Base-by-base conservation (phyloP, 805 yeast genomes). In the Kodamaea jinghongensis region DNA sequence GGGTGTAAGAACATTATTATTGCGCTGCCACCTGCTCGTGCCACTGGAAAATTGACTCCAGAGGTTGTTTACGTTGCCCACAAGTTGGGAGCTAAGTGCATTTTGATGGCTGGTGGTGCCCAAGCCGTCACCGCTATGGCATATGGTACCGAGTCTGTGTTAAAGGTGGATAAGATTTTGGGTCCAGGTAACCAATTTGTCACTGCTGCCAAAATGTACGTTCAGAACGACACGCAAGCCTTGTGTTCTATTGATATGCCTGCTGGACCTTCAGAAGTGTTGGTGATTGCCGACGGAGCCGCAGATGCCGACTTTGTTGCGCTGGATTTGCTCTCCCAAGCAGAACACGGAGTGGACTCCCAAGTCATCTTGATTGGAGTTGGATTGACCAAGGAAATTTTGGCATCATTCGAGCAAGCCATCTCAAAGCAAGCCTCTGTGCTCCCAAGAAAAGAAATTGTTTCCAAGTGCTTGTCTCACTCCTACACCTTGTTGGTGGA, bases 111-210 rank as follows among this genome's bases (percentile, higher is more conserved):
- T 1, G 99, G 99, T 54, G 99, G 99, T 56, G 99, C 99, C 3
- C 99, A 93, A 71, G 99, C 99, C 4, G 87, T 93, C 38, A 96
- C 97, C 34, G 95, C 99, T 4, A 79, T 93, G 96, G 99, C 99
- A 1, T 93, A 93, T 61, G 99, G 99, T 59, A 93, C 99, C 10
- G 88, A 87, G 52, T 69, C 86, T 27, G 83, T 93, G 36, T 85
- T 95, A 38, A 93, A 93, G 66, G 91, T 91, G 58, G 97, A 93
- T 66, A 93, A 93, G 75, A 90, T 93, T 46, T 75, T 93, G 62
- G 99, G 99, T 34, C 99, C 99, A 16, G 99, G 99, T 45, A 93
- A 93, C 69, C 99, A 93, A 70, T 93, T 93, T 61, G 99, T 93
- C 38, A 93, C 99, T 13, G 98, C 99, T 31, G 99, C 99, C 31